Evolutionary conservation across 352 stramenopile species (phyloP), one percentile per base, ranked within the genome.

Genomic region (Phytophthora crassamura): DNA sequence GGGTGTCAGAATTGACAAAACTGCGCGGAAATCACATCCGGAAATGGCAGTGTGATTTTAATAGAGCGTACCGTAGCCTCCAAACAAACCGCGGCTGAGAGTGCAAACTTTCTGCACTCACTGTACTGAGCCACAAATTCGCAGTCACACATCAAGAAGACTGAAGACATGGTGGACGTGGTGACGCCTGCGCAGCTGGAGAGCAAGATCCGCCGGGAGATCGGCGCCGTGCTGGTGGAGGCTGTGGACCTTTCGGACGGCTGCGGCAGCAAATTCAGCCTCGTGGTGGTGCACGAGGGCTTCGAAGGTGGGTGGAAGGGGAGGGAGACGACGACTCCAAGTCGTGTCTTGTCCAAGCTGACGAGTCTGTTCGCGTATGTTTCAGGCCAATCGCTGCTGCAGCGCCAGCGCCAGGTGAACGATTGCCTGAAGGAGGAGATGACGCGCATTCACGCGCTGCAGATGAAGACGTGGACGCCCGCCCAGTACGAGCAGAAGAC

Each of bases 381-480:
- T 32, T 32, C 56, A 92, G 82, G 86, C 14, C 80, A 91, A 54
- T 86, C 74, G 59, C 75, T 94, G 59, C 60, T 94, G 50, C 82
- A 94, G 42, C 86, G 86, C 42, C 86, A 94, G 51, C 84, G 84
- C 38, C 70, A 76, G 22, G 84, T 94, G 61, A 92, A 94, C 65
- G 80, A 92, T 45, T 89, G 78, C 30, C 74, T 94, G 8, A 90
- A 88, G 56, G 86, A 93, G 58, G 84, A 94, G 59, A 91, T 94
- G 82, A 89, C 78, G 54, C 77, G 74, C 53, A 94, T 94, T 57
- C 86, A 94, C 67, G 86, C 86, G 68, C 75, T 94, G 58, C 82
- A 91, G 59, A 92, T 94, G 84, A 93, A 93, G 75, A 94, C 84
- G 32, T 94, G 86, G 86, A 94, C 86, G 58, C 79, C 80, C 14